These are phyloP conservation scores for Ganoderma leucocontextum DNA, from an alignment of 1,284 basidiomycete genomes.

Conservation along the genomic window DNA sequence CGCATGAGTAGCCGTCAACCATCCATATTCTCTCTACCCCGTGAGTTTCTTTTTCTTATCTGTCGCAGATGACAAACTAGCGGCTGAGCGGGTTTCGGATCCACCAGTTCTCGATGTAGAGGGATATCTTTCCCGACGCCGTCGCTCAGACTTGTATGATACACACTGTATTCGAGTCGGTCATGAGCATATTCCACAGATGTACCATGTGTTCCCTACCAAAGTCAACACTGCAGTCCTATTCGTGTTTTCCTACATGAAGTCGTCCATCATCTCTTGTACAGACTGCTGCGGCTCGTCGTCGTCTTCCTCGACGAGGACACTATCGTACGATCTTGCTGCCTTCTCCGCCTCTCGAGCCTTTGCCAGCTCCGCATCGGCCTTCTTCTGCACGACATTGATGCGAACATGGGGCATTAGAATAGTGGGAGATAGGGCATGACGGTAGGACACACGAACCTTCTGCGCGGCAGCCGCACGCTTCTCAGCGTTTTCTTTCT, in stretches of 20 bases:
- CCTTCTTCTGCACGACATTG: conserved; percentile 64
- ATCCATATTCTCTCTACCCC: background rate
- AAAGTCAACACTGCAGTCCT: background rate
- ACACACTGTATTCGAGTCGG: background rate
- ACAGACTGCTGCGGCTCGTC: conserved; percentile 62
- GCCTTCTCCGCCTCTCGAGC: conserved; percentile 79
- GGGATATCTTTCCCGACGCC: background rate
- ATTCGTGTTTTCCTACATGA: conserved; percentile 41
- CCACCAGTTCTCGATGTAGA: background rate
- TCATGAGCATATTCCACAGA: background rate
- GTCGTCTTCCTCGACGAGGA: conserved; percentile 60
- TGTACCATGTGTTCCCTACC: background rate
- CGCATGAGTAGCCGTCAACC: background rate
- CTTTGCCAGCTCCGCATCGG: conserved; percentile 71
- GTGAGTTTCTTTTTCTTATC: background rate
- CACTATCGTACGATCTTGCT: conserved; percentile 77
- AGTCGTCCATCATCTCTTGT: conserved; percentile 68
- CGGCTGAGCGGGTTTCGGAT: background rate
- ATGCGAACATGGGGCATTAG: no score
- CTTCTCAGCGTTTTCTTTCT: conserved; percentile 75
- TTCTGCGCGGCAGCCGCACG: conserved; percentile 70
- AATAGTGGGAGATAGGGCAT: no score
- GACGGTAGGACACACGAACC: no score
- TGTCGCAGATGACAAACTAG: background rate
- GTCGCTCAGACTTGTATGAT: background rate